Conservation (phyloP, 208 protist species). For the Trypanosoma lewisi region DNA sequence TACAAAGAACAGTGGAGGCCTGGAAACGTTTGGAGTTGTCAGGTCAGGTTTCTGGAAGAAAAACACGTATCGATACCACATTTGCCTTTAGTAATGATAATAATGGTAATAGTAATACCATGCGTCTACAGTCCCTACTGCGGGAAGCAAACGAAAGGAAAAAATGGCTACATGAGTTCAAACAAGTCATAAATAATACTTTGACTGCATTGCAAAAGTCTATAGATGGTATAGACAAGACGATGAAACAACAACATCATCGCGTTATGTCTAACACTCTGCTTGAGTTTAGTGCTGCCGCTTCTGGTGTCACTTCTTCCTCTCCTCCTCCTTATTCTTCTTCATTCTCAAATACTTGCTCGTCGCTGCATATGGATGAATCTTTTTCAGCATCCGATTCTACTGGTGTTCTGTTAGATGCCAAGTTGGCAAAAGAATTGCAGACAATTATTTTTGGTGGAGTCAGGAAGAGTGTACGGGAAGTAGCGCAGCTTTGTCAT, state of each 20-base stretch:
- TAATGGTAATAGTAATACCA: not conserved
- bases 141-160: not conserved
- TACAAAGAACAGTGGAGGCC: not conserved
- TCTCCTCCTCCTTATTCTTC: too few species aligned
- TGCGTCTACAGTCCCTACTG: not conserved
- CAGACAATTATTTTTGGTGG: constrained; percentile 37
- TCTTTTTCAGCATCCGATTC: not conserved
- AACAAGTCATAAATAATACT: not conserved
- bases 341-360: too few species aligned
- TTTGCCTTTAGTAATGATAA: too few species aligned
- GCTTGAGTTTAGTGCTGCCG: not conserved
- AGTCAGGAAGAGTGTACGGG: constrained; percentile 27
- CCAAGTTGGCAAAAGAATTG: constrained; percentile 29
- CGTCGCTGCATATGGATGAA: not conserved
- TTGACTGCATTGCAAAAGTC: not conserved
- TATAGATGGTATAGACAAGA: not conserved
- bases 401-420: constrained; percentile 24
- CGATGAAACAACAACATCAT: not conserved
- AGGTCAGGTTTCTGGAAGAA: not conserved
- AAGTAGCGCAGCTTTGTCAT: constrained; percentile 43
- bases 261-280: not conserved
- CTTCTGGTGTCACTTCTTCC: too few species aligned
- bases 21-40: not conserved
- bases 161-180: constrained; percentile 4
- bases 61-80: not conserved